phyloP scores from a whole-genome alignment of 441 rosid species.

The Populus hybrid region DNA sequence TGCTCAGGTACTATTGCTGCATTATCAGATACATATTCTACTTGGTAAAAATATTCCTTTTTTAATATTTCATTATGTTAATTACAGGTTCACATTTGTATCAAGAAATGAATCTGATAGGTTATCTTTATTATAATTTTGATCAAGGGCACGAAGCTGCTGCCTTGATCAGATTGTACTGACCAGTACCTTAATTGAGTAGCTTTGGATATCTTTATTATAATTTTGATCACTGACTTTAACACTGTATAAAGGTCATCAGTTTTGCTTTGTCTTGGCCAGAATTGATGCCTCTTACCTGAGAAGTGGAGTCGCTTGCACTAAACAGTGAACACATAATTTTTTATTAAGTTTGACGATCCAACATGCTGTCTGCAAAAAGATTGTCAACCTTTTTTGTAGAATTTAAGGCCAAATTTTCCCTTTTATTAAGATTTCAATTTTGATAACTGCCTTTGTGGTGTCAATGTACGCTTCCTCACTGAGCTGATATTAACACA shows the following conservation, averaged over 20 bases:
- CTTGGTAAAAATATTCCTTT: not conserved
- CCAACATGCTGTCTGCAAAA: not conserved
- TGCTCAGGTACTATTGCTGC: constrained; percentile 44
- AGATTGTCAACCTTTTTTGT: not conserved
- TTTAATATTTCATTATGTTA: not conserved
- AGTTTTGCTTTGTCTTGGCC: not conserved
- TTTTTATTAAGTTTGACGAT: not conserved
- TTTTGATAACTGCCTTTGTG: constrained; percentile 4
- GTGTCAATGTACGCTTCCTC: constrained; percentile 4
- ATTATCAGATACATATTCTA: not conserved
- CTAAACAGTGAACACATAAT: not conserved
- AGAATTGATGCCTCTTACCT: not conserved
- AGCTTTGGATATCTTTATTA: not conserved
- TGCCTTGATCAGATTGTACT: constrained; percentile 5
- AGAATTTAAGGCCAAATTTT: not conserved
- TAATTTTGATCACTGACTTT: not conserved
- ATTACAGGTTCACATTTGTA: not conserved
- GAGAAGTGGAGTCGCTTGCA: not conserved
- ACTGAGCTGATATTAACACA: constrained; percentile 12
- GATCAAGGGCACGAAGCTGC: not conserved
- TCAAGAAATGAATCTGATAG: not conserved
- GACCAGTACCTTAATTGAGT: not conserved
- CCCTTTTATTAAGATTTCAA: constrained; percentile 3
- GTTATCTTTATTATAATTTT: not conserved
- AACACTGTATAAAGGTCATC: not conserved